Evolutionary conservation across 148 eudicot species (phyloP).

Genomic region (Diospyros kaki): DNA sequence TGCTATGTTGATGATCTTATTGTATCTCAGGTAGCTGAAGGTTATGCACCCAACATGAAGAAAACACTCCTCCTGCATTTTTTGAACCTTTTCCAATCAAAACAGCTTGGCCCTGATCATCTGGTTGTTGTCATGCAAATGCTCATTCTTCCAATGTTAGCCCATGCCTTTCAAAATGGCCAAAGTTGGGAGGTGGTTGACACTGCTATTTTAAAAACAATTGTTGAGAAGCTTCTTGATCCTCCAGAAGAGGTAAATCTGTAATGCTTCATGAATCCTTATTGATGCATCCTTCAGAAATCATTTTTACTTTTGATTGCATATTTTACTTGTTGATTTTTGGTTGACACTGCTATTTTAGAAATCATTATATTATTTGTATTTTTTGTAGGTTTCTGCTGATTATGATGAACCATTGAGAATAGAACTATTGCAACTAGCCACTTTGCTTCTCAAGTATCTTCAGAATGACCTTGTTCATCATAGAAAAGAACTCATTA

Average conservation of each 20-base stretch:
- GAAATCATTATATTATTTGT: neutral
- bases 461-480: constrained; percentile 93
- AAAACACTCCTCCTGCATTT: constrained; percentile 86
- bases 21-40: constrained; percentile 79
- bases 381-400: constrained; percentile 67
- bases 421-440: constrained; percentile 94
- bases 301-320: neutral
- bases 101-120: constrained; percentile 82
- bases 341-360: no score
- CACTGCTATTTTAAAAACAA: constrained; percentile 70
- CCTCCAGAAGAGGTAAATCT: constrained; percentile 90
- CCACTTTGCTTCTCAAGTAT: constrained; percentile 89
- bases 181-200: constrained; percentile 99
- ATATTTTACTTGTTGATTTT: neutral
- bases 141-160: constrained; percentile 98
- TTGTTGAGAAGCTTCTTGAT: constrained; percentile 92
- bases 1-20: constrained; percentile 5
- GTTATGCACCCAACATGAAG: constrained; percentile 84
- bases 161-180: constrained; percentile 93
- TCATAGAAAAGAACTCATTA: constrained; percentile 94
- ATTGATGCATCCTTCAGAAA: neutral
- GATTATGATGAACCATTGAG: constrained; percentile 98
- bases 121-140: constrained; percentile 91
- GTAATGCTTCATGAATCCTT: constrained; percentile 3
- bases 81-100: constrained; percentile 78